phyloP scores from a whole-genome alignment of 164 flowering plant species.

The Saururus chinensis region DNA sequence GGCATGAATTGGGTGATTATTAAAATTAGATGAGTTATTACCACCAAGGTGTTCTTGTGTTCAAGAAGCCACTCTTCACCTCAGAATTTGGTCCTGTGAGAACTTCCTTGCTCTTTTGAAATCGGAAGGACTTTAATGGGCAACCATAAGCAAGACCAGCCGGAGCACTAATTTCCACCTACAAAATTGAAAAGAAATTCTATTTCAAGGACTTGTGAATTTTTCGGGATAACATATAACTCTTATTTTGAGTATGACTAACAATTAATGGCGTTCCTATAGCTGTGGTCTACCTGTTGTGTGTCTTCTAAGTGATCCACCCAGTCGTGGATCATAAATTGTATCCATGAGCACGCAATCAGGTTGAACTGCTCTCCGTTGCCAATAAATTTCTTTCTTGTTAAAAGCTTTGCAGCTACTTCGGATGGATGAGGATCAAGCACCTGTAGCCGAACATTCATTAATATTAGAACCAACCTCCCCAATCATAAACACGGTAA shows the following conservation, averaged over 20 bases:
- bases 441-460: constrained; percentile 11
- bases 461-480: too few relatives aligned
- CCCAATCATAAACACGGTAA: too few relatives aligned
- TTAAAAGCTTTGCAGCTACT: constrained; percentile 31
- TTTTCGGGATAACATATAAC: neutral
- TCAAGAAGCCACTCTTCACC: constrained; percentile 19
- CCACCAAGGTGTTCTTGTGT: constrained; percentile 45
- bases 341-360: constrained; percentile 42
- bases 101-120: constrained; percentile 24
- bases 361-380: constrained; percentile 38
- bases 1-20: neutral
- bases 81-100: constrained; percentile 14
- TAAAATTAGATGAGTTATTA: constrained; percentile 3
- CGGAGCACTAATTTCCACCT: constrained; percentile 33
- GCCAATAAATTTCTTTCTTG: constrained; percentile 21
- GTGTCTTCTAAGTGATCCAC: constrained; percentile 36
- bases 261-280: neutral
- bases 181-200: neutral
- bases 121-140: constrained; percentile 34
- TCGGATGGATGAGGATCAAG: constrained; percentile 27
- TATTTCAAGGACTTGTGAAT: too few relatives aligned
- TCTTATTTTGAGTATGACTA: neutral
- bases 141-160: constrained; percentile 23
- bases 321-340: constrained; percentile 49
- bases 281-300: constrained; percentile 14